Base-by-base conservation (phyloP, 2,329 filamentous ascomycete genomes). In the Colletotrichum eremochloae region DNA sequence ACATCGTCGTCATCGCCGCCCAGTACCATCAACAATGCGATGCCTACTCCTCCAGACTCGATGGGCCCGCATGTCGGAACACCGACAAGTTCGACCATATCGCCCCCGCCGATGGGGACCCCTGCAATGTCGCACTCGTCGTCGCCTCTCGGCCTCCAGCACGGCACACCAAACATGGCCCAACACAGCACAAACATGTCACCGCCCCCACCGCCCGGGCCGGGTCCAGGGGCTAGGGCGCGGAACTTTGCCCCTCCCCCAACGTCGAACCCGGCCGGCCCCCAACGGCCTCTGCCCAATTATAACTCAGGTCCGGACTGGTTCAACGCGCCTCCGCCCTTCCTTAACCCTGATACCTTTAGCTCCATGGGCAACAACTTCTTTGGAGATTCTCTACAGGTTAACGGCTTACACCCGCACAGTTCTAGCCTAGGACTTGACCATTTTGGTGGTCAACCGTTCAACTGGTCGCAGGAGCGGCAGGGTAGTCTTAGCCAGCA, bases 401-500 rank as follows among this genome's bases (percentile, higher is more conserved):
- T 36, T 61, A 61, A 70, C 48, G 66, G 67, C 46, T 52, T 72
- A 62, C 52, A 62, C 65, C 11, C 48, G 4, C 71, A 69, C 40
- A 67, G 77, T 33, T 73, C 76, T 11, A 78, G 79, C 33, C 73
- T 83, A 6, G 82, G 80, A 20, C 71, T 84, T 1, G 74, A 73
- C 15, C 76, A 76, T 58, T 73, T 77, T 57, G 76, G 69, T 11
- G 69, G 75, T 4, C 76, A 78, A 18, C 79, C 80, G 42, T 73
- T 73, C 57, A 77, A 76, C 56, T 83, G 80, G 72, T 78, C 80
- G 3, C 80, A 83, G 36, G 88, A 88, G 78, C 88, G 86, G 71
- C 90, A 90, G 77, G 94, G 91, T 75, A 93, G 87, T 71, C 84
- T 97, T 42, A 95, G 91, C 71, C 92, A 95, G 74, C 89, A 94